Evolutionary conservation across 805 yeast genomes (phyloP), one percentile per base, ranked within the genome.

Genomic region (Zygosaccharomyces pseudorouxii): DNA sequence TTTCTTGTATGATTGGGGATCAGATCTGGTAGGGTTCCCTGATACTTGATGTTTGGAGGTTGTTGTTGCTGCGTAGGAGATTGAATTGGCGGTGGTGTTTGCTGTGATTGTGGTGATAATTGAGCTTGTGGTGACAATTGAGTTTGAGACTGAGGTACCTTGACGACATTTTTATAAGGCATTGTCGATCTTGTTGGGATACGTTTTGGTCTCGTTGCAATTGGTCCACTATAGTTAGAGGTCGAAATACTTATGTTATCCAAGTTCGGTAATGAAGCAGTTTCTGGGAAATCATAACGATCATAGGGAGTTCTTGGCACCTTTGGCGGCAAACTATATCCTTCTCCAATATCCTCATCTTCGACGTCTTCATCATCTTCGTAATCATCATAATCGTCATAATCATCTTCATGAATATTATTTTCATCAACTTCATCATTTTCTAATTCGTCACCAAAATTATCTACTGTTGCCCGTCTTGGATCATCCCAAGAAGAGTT

Each of bases 21-120:
- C 11, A 60, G 42, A 43, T 60, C 62, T 1, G 64, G 64, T 14
- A 60, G 46, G 3, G 64, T 60, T 2, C 64, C 63, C 22, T 56
- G 56, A 37, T 56, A 57, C 20, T 53, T 57, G n/a, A 56, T 50
- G 31, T 53, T 54, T 5, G 55, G 37, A 14, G 12, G 36, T 5
- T 38, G 42, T 22, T 47, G 42, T 7, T 18, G 10, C 19, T 38
- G 30, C 16, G 28, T 25, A 2, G 28, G 28, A 25, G 28, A 25
- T 25, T 25, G 29, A 2, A 14, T 20, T 12, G 19, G 16, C 3
- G 30, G 27, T 38, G 31, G 14, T 4, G 42, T 27, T 19, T 16
- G 44, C 27, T 12, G 28, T 29, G 28, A 33, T 9, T 41, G 45
- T 11, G 38, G 25, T 9, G 45, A 11, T 18, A 14, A 20, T 10